Evolutionary conservation across 2,329 filamentous ascomycete genomes (phyloP).

Genomic region (Coccinonectria pachysandricola): DNA sequence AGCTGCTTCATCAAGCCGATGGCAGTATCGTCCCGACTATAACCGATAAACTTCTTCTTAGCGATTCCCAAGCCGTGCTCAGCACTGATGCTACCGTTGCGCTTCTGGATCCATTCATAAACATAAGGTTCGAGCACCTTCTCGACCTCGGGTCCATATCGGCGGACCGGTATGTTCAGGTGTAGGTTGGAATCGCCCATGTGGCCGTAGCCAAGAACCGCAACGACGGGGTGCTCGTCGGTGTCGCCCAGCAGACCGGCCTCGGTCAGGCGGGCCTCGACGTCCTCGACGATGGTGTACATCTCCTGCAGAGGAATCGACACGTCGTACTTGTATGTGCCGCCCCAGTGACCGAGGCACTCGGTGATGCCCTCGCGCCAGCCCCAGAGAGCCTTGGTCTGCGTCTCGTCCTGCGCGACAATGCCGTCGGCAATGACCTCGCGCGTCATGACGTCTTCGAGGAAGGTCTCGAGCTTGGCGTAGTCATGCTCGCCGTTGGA

Average conservation of each 20-base stretch:
- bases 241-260: constrained; percentile 70
- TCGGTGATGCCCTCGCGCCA: constrained; percentile 94
- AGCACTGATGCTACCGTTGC: constrained; percentile 87
- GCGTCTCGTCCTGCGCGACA: constrained; percentile 86
- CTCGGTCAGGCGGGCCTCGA: constrained; percentile 57
- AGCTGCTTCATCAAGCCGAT: constrained; percentile 88
- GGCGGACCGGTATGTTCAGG: constrained; percentile 73
- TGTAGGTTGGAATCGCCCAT: constrained; percentile 97
- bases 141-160: constrained; percentile 83
- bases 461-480: constrained; percentile 80
- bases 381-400: constrained; percentile 73
- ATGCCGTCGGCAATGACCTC: constrained; percentile 85
- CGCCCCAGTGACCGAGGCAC: constrained; percentile 78
- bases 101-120: constrained; percentile 89
- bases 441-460: constrained; percentile 83
- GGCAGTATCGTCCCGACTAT: constrained; percentile 82
- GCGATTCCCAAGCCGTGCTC: constrained; percentile 91
- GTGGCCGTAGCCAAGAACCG: constrained; percentile 92
- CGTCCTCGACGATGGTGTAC: constrained; percentile 83
- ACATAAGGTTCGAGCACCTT: constrained; percentile 85
- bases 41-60: constrained; percentile 92
- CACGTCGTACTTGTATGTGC: constrained; percentile 97
- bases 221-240: constrained; percentile 67
- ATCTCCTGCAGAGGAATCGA: constrained; percentile 85
- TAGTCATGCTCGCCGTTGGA: constrained; percentile 90